Base-by-base conservation (phyloP, 305 asterid species). In the Rubia tinctorum region DNA sequence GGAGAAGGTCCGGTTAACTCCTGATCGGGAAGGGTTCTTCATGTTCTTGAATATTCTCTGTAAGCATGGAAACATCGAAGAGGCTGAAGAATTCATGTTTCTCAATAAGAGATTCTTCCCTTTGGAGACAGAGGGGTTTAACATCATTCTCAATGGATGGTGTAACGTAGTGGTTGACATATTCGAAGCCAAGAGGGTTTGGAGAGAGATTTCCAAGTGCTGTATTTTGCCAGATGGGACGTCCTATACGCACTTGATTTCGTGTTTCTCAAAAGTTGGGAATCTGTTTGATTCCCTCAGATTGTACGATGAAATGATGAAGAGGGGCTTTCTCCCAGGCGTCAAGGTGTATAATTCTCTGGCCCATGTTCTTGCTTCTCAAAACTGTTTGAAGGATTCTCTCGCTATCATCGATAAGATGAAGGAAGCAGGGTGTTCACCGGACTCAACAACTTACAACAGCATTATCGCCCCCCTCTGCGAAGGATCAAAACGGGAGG, bases 141-240 rank as follows among this genome's bases (percentile, higher is more conserved):
- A 95, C 84, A 81, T 95, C 71, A 88, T 95, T 69, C 96, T 95
- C 73, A 80, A 88, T 30, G 97, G 95, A 68, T 95, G 98, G 99
- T 95, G 97, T 61, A 87, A 89, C 79, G 77, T 88, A 73, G 73
- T 80, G n/a, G 77, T 78, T 3, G 99, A 95, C 78, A 78, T 90
- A 79, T 65, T 67, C 22, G 94, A 92, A 86, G 92, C 98, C 84
- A 95, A 92, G 84, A 85, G 99, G 77, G 75, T 95, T 64, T 95
- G 99, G 99, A 85, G 96, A 63, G 98, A 92, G 79, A 88, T 95
- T 98, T 85, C 97, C 67, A 95, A 85, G 80, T 86, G 84, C 76
- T 92, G 98, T 59, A 86, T 90, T 56, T 82, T 82, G 75, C 97
- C 99, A 13, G 79, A 95, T 42, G 88, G 78, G 80, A 78, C 81